These are phyloP conservation scores for Catharanthus roseus DNA, from an alignment of 257 asterid genomes.

Conservation along the genomic window DNA sequence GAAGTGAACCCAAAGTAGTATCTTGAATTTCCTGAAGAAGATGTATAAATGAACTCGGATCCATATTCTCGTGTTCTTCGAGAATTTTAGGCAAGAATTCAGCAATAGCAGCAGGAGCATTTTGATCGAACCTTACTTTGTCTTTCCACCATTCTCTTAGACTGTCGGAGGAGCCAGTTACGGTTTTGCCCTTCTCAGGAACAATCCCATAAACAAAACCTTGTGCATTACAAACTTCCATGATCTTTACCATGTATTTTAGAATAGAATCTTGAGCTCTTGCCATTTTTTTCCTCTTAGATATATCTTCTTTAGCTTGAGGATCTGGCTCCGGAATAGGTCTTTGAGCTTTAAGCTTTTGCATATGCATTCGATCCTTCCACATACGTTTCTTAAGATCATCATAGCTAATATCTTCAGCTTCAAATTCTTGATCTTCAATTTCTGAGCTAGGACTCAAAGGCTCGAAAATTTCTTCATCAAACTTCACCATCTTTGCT, in stretches of 20 bases:
- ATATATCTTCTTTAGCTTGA: no score
- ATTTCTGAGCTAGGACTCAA: neutral
- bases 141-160: constrained; percentile 75
- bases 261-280: constrained; percentile 53
- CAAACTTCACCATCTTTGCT: neutral
- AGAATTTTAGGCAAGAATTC: constrained; percentile 26
- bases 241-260: constrained; percentile 57
- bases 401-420: constrained; percentile 39
- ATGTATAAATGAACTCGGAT: constrained; percentile 28
- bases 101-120: constrained; percentile 42
- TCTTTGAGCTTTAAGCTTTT: constrained; percentile 32
- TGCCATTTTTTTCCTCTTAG: constrained; percentile 49
- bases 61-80: constrained; percentile 11
- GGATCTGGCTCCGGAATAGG: no score
- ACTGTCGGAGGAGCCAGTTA: constrained; percentile 52
- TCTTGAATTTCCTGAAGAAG: constrained; percentile 55
- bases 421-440: constrained; percentile 21
- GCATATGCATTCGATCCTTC: constrained; percentile 43
- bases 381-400: constrained; percentile 56
- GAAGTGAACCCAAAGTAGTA: constrained; percentile 54
- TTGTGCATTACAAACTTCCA: constrained; percentile 61
- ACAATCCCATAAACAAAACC: constrained; percentile 75
- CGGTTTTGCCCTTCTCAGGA: constrained; percentile 50
- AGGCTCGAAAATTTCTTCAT: constrained; percentile 1
- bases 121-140: constrained; percentile 31